Base-by-base conservation (phyloP, 331 rosid genomes). In the Malus hybrid region DNA sequence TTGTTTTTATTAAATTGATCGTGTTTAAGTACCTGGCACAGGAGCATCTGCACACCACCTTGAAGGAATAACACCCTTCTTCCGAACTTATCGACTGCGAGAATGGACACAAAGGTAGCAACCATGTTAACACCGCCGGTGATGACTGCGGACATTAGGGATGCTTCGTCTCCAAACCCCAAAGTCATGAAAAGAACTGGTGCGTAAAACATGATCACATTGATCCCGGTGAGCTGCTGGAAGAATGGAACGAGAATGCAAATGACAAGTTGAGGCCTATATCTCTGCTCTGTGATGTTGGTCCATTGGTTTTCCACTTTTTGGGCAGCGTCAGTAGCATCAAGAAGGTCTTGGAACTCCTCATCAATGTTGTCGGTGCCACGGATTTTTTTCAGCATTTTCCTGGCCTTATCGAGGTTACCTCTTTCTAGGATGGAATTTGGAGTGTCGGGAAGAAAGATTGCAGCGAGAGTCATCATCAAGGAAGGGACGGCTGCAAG, bases 131-230 rank as follows among this genome's bases (percentile, higher is more conserved):
- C 85, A 61, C 68, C 10, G 6, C 93, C 89, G 33, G 87, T 90
- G 55, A 93, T 93, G 30, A 84, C 84, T 0, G 97, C 84, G 11
- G 91, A 89, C 88, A 90, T 83, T 61, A 93, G 91, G 2, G 97
- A 87, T 72, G 96, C 94, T 3, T 71, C 80, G 53, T 75, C 77
- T 68, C 91, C 93, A 19, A 90, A 90, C 5, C 96, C 98, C 52
- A 93, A 73, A 26, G 94, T 83, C 81, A 78, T 82, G 86, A 93
- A 90, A 80, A 93, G 79, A 72, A 93, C 81, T 5, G 97, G 96
- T 20, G 96, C 93, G 58, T 93, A 88, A 74, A 93, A 93, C 34
- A 89, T 88, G 77, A 93, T 93, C 52, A 90, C 96, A 70, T 90
- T 93, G 32, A 87, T 78, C 67, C 96, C 93, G 8, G 97, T 93